A percentile compares a stretch with the other conserved stretches of the same genome.
phyloP scores from a whole-genome alignment of 1,139 yeast species.

The Yamadazyma taylorii region DNA sequence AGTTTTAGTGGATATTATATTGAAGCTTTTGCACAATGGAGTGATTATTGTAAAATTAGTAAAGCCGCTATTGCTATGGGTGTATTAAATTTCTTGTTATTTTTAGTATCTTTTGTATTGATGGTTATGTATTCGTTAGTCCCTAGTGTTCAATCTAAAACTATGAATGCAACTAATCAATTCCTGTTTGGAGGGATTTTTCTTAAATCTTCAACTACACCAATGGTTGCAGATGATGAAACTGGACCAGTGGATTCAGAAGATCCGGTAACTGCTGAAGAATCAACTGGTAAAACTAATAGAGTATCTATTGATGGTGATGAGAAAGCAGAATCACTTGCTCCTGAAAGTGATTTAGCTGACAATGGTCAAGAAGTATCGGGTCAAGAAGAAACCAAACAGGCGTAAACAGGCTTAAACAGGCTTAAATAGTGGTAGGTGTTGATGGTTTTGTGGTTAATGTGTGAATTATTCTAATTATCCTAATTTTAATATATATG shows the following conservation, averaged over 20 bases:
- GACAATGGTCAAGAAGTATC: neutral
- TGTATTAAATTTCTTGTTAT: constrained; percentile 30
- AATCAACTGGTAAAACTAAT: neutral
- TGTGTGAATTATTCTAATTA: too few relatives aligned
- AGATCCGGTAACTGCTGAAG: neutral
- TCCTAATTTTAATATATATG: too few relatives aligned
- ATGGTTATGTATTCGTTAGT: constrained; percentile 22
- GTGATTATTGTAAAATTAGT: constrained; percentile 23
- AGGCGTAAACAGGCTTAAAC: too few relatives aligned
- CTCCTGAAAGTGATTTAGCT: neutral
- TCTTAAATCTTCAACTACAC: neutral
- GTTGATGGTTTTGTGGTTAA: too few relatives aligned
- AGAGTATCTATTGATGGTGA: neutral
- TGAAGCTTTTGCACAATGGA: too few relatives aligned
- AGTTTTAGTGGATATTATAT: neutral
- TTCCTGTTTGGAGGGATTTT: constrained; percentile 1
- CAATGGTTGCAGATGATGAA: neutral
- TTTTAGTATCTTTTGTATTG: constrained; percentile 22
- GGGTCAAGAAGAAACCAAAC: neutral
- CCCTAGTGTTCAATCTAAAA: constrained; percentile 17
- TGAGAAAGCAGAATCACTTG: neutral
- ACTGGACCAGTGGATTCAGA: neutral
- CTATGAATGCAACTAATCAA: neutral
- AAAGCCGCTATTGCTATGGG: constrained; percentile 33
- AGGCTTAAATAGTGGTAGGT: too few relatives aligned